phyloP scores from a whole-genome alignment of 768 basidiomycete species.

The Lanmaoa pseudosensibilis region DNA sequence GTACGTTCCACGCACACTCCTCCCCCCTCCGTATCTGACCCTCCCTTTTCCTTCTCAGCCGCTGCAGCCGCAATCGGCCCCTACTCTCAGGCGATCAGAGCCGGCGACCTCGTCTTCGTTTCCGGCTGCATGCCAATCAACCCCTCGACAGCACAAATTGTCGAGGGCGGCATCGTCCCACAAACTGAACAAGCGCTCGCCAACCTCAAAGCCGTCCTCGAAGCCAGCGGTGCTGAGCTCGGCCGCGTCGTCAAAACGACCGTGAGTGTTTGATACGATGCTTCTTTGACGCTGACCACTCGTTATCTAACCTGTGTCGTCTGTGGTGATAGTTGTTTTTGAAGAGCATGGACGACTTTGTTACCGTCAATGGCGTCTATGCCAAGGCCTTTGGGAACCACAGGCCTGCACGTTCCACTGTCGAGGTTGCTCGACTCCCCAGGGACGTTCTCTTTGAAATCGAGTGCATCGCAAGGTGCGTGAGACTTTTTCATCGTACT shows the following conservation, averaged over 20 bases:
- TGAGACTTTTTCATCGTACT: neutral
- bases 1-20: slow-evolving; percentile 4
- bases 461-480: slow-evolving; percentile 81
- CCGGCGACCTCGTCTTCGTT: slow-evolving; percentile 81
- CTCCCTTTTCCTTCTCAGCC: slow-evolving; percentile 39
- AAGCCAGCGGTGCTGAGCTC: slow-evolving; percentile 76
- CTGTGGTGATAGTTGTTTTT: slow-evolving; percentile 71
- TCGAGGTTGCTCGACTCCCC: slow-evolving; percentile 87
- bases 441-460: slow-evolving; percentile 92
- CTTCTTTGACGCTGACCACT: neutral
- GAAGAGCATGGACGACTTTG: slow-evolving; percentile 91
- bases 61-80: slow-evolving; percentile 83
- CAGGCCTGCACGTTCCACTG: slow-evolving; percentile 90
- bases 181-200: slow-evolving; percentile 80
- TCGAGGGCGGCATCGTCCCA: slow-evolving; percentile 21
- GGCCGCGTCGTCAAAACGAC: slow-evolving; percentile 90
- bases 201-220: slow-evolving; percentile 82
- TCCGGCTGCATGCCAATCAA: slow-evolving; percentile 89
- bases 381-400: slow-evolving; percentile 82
- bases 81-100: slow-evolving; percentile 85
- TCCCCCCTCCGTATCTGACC: neutral
- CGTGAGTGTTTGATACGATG: slow-evolving; percentile 45
- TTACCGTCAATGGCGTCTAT: slow-evolving; percentile 77
- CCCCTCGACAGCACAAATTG: slow-evolving; percentile 58
- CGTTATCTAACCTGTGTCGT: too few species aligned